These are phyloP conservation scores for Sclerotiophoma versabilis DNA, from an alignment of 2,329 filamentous ascomycete genomes.

Conservation along the genomic window DNA sequence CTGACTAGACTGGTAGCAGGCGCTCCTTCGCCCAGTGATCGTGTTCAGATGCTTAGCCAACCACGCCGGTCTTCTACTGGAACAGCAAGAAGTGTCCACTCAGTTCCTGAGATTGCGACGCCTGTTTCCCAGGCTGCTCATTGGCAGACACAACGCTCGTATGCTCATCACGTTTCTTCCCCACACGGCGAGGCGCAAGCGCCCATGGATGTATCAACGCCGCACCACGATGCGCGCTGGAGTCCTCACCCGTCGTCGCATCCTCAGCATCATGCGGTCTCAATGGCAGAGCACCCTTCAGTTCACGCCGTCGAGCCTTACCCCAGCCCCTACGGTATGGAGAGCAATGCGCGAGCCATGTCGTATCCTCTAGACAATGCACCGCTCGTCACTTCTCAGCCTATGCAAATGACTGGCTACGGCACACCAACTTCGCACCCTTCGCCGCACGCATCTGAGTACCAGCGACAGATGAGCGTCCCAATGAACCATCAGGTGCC, in stretches of 20 bases:
- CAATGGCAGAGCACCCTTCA: conserved; percentile 42
- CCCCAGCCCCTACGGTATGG: conserved; percentile 47
- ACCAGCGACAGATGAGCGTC: conserved; percentile 48
- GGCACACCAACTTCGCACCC: conserved; percentile 47
- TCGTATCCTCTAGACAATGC: conserved; percentile 50
- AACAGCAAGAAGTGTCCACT: conserved; percentile 48
- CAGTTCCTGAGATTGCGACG: conserved; percentile 46
- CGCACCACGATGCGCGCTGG: conserved; percentile 43
- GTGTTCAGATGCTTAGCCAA: conserved; percentile 50
- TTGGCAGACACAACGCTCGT: conserved; percentile 47
- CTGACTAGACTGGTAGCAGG: conserved; percentile 33
- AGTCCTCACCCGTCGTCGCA: conserved; percentile 44
- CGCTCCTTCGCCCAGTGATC: conserved; percentile 49
- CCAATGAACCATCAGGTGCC: conserved; percentile 44
- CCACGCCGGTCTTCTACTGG: conserved; percentile 47
- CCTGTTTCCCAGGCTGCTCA: conserved; percentile 47
- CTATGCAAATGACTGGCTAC: conserved; percentile 49
- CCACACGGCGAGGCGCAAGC: conserved; percentile 44
- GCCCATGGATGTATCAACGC: conserved; percentile 38
- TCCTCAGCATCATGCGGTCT: conserved; percentile 43
- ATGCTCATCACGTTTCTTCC: conserved; percentile 43
- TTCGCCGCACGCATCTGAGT: conserved; percentile 46
- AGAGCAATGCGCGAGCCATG: conserved; percentile 48
- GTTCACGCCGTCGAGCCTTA: conserved; percentile 44
- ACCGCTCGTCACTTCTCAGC: conserved; percentile 45